Conservation (phyloP, 345 rosid genomes). For the Melaleuca quinquenervia region DNA sequence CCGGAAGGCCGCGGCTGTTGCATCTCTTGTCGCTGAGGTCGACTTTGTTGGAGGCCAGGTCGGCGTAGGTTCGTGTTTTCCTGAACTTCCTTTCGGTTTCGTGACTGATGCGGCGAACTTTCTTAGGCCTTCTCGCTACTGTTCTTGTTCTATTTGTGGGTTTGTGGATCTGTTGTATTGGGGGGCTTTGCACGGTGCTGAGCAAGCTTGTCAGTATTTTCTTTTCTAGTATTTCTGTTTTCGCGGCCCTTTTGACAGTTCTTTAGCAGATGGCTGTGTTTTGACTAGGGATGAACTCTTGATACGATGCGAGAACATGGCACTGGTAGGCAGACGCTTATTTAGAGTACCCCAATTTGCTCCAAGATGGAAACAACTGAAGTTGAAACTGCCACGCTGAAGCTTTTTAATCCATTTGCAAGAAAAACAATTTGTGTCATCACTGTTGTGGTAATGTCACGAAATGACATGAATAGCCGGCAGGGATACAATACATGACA, state of each 20-base stretch:
- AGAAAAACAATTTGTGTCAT: background rate
- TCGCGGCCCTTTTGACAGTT: background rate
- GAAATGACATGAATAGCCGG: background rate
- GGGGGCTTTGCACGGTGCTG: background rate
- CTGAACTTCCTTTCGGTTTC: background rate
- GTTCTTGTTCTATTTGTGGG: background rate
- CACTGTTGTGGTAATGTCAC: background rate
- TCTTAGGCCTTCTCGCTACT: background rate
- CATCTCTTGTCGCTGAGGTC: background rate
- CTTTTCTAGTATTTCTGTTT: background rate
- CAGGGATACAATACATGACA: background rate
- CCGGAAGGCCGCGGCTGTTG: background rate
- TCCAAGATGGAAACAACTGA: background rate
- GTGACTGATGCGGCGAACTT: background rate
- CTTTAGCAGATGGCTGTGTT: background rate
- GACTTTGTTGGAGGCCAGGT: background rate
- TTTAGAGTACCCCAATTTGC: rapidly evolving
- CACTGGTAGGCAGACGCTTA: background rate
- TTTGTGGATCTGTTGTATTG: background rate
- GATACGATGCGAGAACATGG: background rate
- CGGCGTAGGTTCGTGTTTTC: background rate
- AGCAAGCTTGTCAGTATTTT: background rate
- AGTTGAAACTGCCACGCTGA: background rate
- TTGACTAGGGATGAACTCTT: background rate
- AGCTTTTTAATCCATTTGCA: background rate